phyloP scores from a whole-genome alignment of 2,329 filamentous ascomycete genomes.

The Sporothrix brasiliensis region DNA sequence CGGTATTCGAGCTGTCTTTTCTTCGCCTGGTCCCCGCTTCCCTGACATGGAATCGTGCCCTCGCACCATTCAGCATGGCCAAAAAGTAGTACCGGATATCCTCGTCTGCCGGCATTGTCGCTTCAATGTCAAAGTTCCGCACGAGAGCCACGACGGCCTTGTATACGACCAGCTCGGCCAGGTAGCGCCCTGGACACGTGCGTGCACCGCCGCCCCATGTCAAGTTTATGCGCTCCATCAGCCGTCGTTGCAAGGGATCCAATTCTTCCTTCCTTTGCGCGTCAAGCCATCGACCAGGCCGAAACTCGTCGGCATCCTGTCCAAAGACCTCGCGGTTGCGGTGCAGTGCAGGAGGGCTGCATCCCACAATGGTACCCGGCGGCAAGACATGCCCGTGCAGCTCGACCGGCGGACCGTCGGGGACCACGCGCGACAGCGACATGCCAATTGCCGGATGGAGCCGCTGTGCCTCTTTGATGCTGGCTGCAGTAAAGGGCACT shows the following conservation, averaged over 20 bases:
- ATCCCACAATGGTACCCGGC: conserved; percentile 53
- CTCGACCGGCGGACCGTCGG: conserved; percentile 40
- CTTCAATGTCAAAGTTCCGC: conserved; percentile 50
- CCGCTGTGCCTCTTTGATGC: conserved; percentile 56
- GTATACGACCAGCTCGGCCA: conserved; percentile 55
- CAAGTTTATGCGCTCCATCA: conserved; percentile 54
- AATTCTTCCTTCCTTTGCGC: conserved; percentile 27
- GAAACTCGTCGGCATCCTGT: conserved; percentile 47
- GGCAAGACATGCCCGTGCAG: conserved; percentile 50
- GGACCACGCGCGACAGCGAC: conserved; percentile 53
- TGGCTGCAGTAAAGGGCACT: conserved; percentile 48
- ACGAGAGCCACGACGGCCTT: conserved; percentile 51
- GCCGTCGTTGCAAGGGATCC: conserved; percentile 38
- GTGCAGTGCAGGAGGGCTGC: conserved; percentile 55
- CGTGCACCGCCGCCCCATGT: conserved; percentile 57
- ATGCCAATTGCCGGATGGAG: conserved; percentile 57
- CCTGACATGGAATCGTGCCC: conserved; percentile 44
- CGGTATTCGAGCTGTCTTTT: conserved; percentile 23
- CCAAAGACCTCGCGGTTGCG: conserved; percentile 56
- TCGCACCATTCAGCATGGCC: conserved; percentile 55
- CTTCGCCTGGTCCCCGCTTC: background rate
- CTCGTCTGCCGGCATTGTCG: conserved; percentile 46
- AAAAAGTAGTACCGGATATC: conserved; percentile 54
- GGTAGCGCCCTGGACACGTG: conserved; percentile 54
- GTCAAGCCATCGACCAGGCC: conserved; percentile 54